phyloP scores from a whole-genome alignment of 2,329 filamentous ascomycete genomes.

The Microthyrium microscopicum region DNA sequence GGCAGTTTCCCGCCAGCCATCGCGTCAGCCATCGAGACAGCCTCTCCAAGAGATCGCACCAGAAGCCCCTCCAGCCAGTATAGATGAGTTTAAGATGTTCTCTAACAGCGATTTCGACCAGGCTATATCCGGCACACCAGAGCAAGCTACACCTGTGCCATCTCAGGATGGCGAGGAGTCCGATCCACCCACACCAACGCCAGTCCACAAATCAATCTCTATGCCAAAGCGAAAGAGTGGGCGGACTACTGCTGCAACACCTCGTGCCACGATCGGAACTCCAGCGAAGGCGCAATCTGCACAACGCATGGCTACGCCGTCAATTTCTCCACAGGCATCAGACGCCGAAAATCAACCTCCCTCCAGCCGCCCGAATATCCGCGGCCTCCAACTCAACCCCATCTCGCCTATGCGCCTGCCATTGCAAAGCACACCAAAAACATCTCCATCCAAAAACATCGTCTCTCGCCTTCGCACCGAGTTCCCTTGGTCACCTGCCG shows the following conservation, averaged over 20 bases:
- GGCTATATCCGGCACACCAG: constrained; percentile 5
- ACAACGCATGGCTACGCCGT: constrained; percentile 1
- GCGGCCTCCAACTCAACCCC: constrained; percentile 2
- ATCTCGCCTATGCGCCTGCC: neutral
- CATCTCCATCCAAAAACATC: constrained; percentile 27
- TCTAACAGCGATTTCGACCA: constrained; percentile 3
- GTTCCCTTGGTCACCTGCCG: constrained; percentile 52
- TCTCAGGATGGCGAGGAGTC: too few species aligned
- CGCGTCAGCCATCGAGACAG: too few species aligned
- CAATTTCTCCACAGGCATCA: constrained; percentile 47
- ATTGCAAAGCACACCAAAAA: constrained; percentile 17
- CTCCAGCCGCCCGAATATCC: constrained; percentile 39
- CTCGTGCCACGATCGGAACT: neutral
- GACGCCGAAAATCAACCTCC: constrained; percentile 69
- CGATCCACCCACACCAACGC: constrained; percentile 6
- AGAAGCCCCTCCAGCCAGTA: constrained; percentile 13
- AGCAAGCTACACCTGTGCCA: constrained; percentile 2
- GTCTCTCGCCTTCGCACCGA: constrained; percentile 34
- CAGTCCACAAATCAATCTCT: neutral
- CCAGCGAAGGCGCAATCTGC: neutral
- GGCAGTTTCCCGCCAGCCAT: too few species aligned
- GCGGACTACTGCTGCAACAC: neutral
- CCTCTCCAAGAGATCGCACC: constrained; percentile 9
- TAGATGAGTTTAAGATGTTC: constrained; percentile 19
- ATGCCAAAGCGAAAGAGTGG: neutral